These are phyloP conservation scores for Ceratocystis alfenasii DNA, from an alignment of 2,329 filamentous ascomycete genomes.

Conservation along the genomic window DNA sequence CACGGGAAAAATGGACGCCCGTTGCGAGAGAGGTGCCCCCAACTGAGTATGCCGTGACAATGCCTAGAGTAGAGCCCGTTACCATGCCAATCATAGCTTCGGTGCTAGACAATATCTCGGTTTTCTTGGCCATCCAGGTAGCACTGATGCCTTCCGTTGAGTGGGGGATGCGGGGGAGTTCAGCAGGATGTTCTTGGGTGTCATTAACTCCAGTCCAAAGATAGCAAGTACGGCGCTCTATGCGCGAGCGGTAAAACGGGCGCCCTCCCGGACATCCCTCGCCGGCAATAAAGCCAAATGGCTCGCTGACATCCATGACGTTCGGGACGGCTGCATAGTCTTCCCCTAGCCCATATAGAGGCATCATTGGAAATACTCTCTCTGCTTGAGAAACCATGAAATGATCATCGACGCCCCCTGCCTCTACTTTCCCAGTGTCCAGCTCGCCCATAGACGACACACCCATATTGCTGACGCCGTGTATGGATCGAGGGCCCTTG, in stretches of 20 bases:
- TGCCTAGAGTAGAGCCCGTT: slow-evolving; percentile 68
- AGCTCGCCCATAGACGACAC: slow-evolving; percentile 75
- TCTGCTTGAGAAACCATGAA: slow-evolving; percentile 65
- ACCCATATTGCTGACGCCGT: slow-evolving; percentile 69
- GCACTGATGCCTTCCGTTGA: slow-evolving; percentile 60
- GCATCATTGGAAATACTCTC: slow-evolving; percentile 60
- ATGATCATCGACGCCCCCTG: slow-evolving; percentile 69
- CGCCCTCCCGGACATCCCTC: slow-evolving; percentile 78
- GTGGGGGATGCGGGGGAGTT: slow-evolving; percentile 53
- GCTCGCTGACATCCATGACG: slow-evolving; percentile 80
- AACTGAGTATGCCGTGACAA: slow-evolving; percentile 71
- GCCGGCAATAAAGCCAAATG: slow-evolving; percentile 70
- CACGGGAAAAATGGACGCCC: slow-evolving; percentile 51
- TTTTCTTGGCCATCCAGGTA: slow-evolving; percentile 83
- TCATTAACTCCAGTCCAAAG: slow-evolving; percentile 5
- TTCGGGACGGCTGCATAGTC: slow-evolving; percentile 71
- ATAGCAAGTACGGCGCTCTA: slow-evolving; percentile 8
- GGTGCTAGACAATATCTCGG: slow-evolving; percentile 57
- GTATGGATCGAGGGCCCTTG: slow-evolving; percentile 65
- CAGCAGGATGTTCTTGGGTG: not conserved
- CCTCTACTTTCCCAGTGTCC: slow-evolving; percentile 58
- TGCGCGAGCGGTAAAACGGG: slow-evolving; percentile 52
- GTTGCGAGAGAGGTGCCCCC: slow-evolving; percentile 37
- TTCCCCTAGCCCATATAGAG: slow-evolving; percentile 65
- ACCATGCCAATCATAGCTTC: slow-evolving; percentile 71